These are phyloP conservation scores for Quillaja saponaria DNA, from an alignment of 306 rosid genomes.

Conservation along the genomic window DNA sequence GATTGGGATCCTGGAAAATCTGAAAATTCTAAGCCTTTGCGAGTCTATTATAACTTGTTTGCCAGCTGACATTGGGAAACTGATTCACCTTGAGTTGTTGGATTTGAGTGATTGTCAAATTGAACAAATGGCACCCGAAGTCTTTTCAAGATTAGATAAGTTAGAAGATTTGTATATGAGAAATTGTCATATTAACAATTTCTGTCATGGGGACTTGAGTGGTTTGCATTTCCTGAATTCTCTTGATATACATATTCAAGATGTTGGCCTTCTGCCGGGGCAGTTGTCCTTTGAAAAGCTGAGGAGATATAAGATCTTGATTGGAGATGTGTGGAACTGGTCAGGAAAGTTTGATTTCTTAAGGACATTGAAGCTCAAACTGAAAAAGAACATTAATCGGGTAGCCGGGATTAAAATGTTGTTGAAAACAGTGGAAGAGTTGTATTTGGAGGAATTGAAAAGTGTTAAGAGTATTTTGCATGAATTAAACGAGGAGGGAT, in stretches of 20 bases:
- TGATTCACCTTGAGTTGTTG: neutral
- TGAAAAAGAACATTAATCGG: neutral
- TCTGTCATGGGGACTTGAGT: neutral
- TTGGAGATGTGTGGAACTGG: conserved; percentile 6
- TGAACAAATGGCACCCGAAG: neutral
- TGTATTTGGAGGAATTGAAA: neutral
- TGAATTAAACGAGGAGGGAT: neutral
- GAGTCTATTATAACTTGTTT: accelerated
- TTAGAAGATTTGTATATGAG: neutral
- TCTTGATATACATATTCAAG: neutral
- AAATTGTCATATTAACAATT: neutral
- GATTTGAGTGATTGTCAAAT: accelerated
- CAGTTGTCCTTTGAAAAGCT: neutral
- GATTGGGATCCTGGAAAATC: neutral
- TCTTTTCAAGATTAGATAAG: neutral
- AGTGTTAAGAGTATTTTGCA: neutral
- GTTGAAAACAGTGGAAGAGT: neutral
- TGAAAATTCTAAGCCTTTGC: neutral
- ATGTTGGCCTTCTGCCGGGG: neutral
- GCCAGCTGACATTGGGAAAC: neutral
- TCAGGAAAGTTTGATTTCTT: neutral
- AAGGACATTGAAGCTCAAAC: neutral
- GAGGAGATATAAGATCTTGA: neutral
- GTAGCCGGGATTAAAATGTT: neutral
- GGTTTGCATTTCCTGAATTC: neutral